Percentiles rank a stretch among this genome's conserved stretches.
phyloP scores from a whole-genome alignment of 2,329 filamentous ascomycete species.

The Cucurbitaria berberidis region DNA sequence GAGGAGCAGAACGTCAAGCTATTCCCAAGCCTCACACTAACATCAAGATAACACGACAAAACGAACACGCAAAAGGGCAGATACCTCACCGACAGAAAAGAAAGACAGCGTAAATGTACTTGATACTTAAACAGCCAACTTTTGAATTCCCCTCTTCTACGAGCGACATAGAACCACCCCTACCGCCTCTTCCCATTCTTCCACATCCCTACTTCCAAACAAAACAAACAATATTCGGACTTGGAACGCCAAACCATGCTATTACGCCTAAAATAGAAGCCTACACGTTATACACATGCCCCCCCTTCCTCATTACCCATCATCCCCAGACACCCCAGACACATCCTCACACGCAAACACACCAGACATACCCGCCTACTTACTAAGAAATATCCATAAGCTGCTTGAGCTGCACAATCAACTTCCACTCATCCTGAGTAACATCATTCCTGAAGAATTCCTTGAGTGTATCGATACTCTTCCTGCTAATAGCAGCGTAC shows the following conservation, averaged over 20 bases:
- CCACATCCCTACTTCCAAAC: not conserved
- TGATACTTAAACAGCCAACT: too few relatives aligned
- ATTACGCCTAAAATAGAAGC: not conserved
- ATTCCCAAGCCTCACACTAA: too few relatives aligned
- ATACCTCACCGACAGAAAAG: too few relatives aligned
- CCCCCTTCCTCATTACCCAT: not conserved
- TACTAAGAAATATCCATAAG: slow-evolving; percentile 75
- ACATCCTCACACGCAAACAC: not conserved
- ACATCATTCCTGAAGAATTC: slow-evolving; percentile 92
- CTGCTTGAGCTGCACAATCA: slow-evolving; percentile 95
- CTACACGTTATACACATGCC: not conserved
- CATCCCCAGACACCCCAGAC: not conserved
- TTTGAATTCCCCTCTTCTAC: too few relatives aligned
- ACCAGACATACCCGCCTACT: too few relatives aligned
- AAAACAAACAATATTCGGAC: not conserved
- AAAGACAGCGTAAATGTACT: too few relatives aligned
- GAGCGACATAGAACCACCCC: too few relatives aligned
- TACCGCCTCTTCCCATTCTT: too few relatives aligned
- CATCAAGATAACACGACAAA: too few relatives aligned
- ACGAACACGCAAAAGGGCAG: too few relatives aligned
- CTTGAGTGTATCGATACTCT: slow-evolving; percentile 93
- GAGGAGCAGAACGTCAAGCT: too few relatives aligned
- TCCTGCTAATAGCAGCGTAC: slow-evolving; percentile 85
- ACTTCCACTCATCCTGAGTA: slow-evolving; percentile 87
- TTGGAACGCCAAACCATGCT: slow-evolving; percentile 1